Evolutionary conservation across 805 yeast genomes (phyloP), one percentile per base, ranked within the genome.

Genomic region (Saitoella complicata): DNA sequence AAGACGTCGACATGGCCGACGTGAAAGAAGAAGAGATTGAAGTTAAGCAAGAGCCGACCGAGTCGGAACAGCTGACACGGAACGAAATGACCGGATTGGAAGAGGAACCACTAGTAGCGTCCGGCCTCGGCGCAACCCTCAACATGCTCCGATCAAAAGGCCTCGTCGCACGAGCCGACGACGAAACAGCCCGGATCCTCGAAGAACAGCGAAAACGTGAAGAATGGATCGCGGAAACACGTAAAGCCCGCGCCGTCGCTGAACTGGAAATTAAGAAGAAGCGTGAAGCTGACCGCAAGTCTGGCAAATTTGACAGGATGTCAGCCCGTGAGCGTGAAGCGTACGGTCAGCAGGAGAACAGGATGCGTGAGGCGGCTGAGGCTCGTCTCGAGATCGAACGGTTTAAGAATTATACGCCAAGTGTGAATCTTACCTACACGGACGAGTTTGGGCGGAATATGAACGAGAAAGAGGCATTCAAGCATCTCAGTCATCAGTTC

Each of bases 401-500:
- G 37, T 61, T 65, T 38, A 54, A 54, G 32, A 53, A 60, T 41
- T 71, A 70, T 53, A 59, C 62, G 43, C 75, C 76, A 1, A 63
- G 62, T 1, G 57, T 71, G 6, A 54, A 61, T 7, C 53, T 84
- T 4, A 69, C 66, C 30, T 80, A 83, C 58, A 69, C 66, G 12
- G 93, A 83, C 56, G 78, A 74, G 30, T 53, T 60, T 2, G 94
- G 94, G 0, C 64, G 71, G 32, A 64, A 65, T 13, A 59, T 85
- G 31, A 62, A 68, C 32, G 67, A 77, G 3, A 81, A 79, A 54
- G 78, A 78, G 48, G 94, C 94, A 1, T 84, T 72, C 65, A 83
- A 81, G 61, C 72, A 73, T 48, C 61, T 83, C 40, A 79, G 91
- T 2, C 87, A 80, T 49, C 73, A 76, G 50, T 84, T 82, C 58